Evolutionary conservation across 306 rosid species (phyloP).

Genomic region (Astragalus membranaceus): DNA sequence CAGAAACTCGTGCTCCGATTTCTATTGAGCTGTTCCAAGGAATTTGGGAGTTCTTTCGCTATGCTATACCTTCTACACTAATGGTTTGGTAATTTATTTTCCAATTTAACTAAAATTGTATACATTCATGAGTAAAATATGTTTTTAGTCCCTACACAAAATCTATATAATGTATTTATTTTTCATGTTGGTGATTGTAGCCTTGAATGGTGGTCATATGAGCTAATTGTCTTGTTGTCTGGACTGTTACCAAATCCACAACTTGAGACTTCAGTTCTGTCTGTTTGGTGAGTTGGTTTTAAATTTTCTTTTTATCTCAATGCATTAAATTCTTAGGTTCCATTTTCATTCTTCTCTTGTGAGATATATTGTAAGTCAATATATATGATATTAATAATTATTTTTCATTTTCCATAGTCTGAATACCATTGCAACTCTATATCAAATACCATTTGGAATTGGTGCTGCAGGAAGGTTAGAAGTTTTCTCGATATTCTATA

Average conservation of each 20-base stretch:
- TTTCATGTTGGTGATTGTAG: conserved; percentile 28
- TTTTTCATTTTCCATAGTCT: conserved; percentile 33
- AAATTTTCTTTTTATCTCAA: not conserved
- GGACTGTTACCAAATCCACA: conserved; percentile 79
- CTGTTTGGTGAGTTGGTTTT: conserved; percentile 47
- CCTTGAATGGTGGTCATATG: conserved; percentile 73
- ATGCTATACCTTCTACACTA: conserved; percentile 64
- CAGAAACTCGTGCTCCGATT: conserved; percentile 39
- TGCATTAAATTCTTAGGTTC: too few relatives aligned
- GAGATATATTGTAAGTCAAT: too few relatives aligned
- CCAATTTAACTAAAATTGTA: not conserved
- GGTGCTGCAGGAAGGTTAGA: conserved; percentile 63
- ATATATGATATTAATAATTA: not conserved
- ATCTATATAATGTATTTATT: too few relatives aligned
- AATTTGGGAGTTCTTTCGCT: conserved; percentile 49
- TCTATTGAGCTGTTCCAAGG: conserved; percentile 51
- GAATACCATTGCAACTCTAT: conserved; percentile 46
- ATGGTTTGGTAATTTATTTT: conserved; percentile 59
- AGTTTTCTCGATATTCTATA: not conserved
- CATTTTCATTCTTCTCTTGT: too few relatives aligned
- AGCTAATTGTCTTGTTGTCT: conserved; percentile 51
- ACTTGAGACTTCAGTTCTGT: conserved; percentile 76
- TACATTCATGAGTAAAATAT: too few relatives aligned
- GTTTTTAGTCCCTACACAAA: too few relatives aligned
- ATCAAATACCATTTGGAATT: conserved; percentile 56